Conservation (phyloP, 352 stramenopile genomes). For the Pythium phragmitis region DNA sequence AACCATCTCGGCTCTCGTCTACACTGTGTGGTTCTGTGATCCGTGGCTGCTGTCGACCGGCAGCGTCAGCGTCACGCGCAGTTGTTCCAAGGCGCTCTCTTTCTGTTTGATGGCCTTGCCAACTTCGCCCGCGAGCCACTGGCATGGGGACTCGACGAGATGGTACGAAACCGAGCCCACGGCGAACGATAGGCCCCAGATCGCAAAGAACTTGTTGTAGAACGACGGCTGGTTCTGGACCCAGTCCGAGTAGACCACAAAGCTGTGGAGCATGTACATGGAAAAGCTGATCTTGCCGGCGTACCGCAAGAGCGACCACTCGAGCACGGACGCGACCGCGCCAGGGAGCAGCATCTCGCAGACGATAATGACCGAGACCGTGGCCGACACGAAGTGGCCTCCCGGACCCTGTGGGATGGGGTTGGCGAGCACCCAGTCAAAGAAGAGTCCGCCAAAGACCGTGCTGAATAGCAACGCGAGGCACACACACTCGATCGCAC, state of each 20-base stretch:
- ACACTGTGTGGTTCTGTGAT: too few relatives aligned
- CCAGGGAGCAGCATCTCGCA: conserved; percentile 38
- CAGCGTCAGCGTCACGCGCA: too few relatives aligned
- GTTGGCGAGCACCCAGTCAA: conserved; percentile 30
- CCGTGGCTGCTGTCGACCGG: too few relatives aligned
- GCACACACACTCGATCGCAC: conserved; percentile 15
- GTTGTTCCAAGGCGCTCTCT: not conserved
- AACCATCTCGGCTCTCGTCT: too few relatives aligned
- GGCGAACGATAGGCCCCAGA: conserved; percentile 31
- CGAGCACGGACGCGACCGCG: conserved; percentile 26
- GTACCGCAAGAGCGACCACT: conserved; percentile 34
- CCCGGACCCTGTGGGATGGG: conserved; percentile 17
- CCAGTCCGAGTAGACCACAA: conserved; percentile 31
- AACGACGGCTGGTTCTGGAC: conserved; percentile 25
- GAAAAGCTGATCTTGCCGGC: conserved; percentile 46
- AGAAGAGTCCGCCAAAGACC: conserved; percentile 27
- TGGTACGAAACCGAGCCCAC: conserved; percentile 39
- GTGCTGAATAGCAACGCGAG: conserved; percentile 29
- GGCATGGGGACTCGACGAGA: conserved; percentile 47
- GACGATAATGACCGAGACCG: conserved; percentile 32
- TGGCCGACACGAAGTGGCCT: conserved; percentile 25
- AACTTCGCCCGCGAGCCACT: conserved; percentile 35
- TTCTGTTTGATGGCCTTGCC: conserved; percentile 21
- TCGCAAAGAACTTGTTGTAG: conserved; percentile 38
- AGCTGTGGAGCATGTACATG: conserved; percentile 46